Evolutionary conservation across 345 rosid genomes (phyloP).

Genomic region (Eutrema yunnanense): DNA sequence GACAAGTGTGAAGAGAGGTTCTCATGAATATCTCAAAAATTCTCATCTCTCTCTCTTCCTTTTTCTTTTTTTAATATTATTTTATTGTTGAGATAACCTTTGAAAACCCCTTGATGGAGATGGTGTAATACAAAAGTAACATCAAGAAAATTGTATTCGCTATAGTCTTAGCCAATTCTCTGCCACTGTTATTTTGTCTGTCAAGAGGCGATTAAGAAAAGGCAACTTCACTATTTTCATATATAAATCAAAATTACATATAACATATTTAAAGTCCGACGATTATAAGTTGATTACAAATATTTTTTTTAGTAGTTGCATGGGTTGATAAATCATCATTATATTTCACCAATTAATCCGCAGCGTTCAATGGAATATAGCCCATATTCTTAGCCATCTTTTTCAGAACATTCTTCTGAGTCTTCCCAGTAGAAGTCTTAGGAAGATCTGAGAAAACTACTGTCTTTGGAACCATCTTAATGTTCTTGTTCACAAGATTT

Average conservation of each 20-base stretch:
- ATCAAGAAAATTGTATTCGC: too few relatives aligned
- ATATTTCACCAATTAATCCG: not conserved
- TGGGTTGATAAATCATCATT: not conserved
- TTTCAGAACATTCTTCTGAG: slow-evolving; percentile 43
- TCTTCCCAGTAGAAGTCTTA: slow-evolving; percentile 60
- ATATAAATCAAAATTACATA: not conserved
- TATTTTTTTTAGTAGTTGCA: not conserved
- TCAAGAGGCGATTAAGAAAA: not conserved
- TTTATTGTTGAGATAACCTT: too few relatives aligned
- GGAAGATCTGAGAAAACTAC: slow-evolving; percentile 54
- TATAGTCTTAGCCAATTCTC: not conserved
- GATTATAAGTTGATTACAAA: not conserved
- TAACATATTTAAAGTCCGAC: not conserved
- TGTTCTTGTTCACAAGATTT: slow-evolving; percentile 34
- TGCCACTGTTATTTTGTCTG: not conserved
- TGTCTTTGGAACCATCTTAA: slow-evolving; percentile 56
- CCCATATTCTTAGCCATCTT: slow-evolving; percentile 50
- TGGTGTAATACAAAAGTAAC: too few relatives aligned
- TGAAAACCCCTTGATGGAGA: too few relatives aligned
- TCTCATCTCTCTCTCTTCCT: too few relatives aligned
- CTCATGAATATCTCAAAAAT: too few relatives aligned
- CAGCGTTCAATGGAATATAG: slow-evolving; percentile 23
- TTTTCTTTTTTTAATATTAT: too few relatives aligned
- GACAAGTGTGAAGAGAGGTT: too few relatives aligned
- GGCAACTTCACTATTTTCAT: not conserved